Evolutionary conservation across 306 rosid genomes (phyloP).

Genomic region (Hippophae rhamnoides): DNA sequence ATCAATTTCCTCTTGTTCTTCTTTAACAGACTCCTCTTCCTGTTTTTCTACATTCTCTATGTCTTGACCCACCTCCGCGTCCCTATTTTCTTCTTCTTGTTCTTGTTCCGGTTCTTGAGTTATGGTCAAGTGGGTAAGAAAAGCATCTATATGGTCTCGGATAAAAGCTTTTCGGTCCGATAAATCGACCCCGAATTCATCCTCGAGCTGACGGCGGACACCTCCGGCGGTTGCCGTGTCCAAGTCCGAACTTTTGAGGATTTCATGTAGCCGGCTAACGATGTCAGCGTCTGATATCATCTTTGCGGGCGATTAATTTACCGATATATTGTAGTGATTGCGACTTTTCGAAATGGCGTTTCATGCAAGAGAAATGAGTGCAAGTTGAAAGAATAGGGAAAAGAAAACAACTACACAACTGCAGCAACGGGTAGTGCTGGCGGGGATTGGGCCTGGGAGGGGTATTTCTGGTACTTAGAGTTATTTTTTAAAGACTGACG

Average conservation of each 20-base stretch:
- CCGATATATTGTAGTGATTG: neutral
- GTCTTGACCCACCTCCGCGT: slow-evolving; percentile 11
- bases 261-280: slow-evolving; percentile 27
- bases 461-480: slow-evolving; percentile 9
- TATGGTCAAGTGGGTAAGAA: slow-evolving; percentile 11
- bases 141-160: slow-evolving; percentile 28
- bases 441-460: slow-evolving; percentile 11
- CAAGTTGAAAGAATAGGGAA: neutral
- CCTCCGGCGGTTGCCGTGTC: slow-evolving; percentile 32
- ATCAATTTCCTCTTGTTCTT: no score
- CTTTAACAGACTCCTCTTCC: neutral
- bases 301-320: neutral
- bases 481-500: no score
- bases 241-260: slow-evolving; percentile 26
- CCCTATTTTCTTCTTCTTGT: neutral
- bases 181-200: slow-evolving; percentile 24
- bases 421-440: neutral
- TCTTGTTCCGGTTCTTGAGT: slow-evolving; percentile 1
- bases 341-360: slow-evolving; percentile 17
- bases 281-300: slow-evolving; percentile 27
- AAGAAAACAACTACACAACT: neutral
- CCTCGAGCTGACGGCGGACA: slow-evolving; percentile 33
- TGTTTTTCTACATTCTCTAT: slow-evolving; percentile 5
- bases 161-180: slow-evolving; percentile 30
- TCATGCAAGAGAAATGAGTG: slow-evolving; percentile 18